These are phyloP conservation scores for Gaeumannomyces tritici DNA, from an alignment of 2,329 filamentous ascomycete genomes.

Conservation along the genomic window DNA sequence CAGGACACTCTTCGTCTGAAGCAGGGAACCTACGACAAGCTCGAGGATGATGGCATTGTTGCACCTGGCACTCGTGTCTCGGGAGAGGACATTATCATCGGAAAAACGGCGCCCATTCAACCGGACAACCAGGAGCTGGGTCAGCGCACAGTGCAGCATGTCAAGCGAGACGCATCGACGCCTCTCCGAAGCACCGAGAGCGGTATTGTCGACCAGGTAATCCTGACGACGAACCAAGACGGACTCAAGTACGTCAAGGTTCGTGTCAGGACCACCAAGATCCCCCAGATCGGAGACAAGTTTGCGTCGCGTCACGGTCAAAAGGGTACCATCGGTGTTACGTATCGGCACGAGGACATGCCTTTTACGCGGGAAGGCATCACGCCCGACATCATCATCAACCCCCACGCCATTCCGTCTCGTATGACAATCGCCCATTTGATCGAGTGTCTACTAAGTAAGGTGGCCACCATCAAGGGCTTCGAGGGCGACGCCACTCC, in stretches of 20 bases:
- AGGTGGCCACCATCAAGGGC: conserved; percentile 86
- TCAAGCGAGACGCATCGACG: conserved; percentile 92
- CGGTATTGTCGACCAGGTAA: conserved; percentile 88
- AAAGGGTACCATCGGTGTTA: conserved; percentile 98
- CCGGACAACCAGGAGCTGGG: conserved; percentile 90
- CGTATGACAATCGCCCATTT: conserved; percentile 99
- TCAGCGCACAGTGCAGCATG: conserved; percentile 79
- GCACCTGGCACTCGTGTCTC: conserved; percentile 90
- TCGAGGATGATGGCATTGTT: conserved; percentile 93
- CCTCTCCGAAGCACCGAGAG: conserved; percentile 92
- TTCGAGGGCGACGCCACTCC: conserved; percentile 96
- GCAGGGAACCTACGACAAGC: conserved; percentile 92
- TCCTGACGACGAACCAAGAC: conserved; percentile 90
- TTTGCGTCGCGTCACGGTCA: conserved; percentile 98
- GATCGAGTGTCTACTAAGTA: conserved; percentile 96
- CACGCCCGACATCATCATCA: conserved; percentile 94
- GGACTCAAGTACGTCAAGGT: conserved; percentile 96
- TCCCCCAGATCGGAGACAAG: conserved; percentile 98
- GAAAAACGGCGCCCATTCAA: conserved; percentile 92
- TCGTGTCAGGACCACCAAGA: conserved; percentile 91
- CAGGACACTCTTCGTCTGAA: conserved; percentile 85
- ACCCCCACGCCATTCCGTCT: conserved; percentile 97
- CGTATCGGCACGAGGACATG: conserved; percentile 97
- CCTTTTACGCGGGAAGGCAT: conserved; percentile 90
- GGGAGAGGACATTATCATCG: conserved; percentile 97